phyloP scores from a whole-genome alignment of 805 yeast species.

The Vanderwaltozyma polyspora region DNA sequence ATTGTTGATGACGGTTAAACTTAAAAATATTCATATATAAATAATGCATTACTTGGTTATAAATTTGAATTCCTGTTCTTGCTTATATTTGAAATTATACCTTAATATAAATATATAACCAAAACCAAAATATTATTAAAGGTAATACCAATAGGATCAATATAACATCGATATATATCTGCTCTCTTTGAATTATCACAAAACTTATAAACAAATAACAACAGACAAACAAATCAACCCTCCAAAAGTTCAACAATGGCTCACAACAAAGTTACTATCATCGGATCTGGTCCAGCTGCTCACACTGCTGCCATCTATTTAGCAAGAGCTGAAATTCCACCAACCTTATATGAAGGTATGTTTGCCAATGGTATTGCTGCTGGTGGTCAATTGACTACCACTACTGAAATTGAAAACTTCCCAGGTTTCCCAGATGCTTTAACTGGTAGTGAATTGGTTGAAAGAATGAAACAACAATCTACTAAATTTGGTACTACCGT shows the following conservation, averaged over 20 bases:
- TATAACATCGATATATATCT: too few relatives aligned
- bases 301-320: constrained; percentile 98
- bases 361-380: constrained; percentile 95
- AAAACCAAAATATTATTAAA: too few relatives aligned
- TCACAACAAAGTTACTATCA: constrained; percentile 74
- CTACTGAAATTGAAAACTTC: constrained; percentile 96
- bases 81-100: too few relatives aligned
- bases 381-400: constrained; percentile 97
- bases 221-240: too few relatives aligned
- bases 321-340: constrained; percentile 92
- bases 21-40: too few relatives aligned
- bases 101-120: too few relatives aligned
- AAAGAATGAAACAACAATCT: constrained; percentile 84
- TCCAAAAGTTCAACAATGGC: too few relatives aligned
- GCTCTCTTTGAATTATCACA: not conserved
- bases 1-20: too few relatives aligned
- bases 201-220: not conserved
- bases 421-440: constrained; percentile 97
- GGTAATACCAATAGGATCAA: too few relatives aligned
- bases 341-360: constrained; percentile 90
- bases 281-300: constrained; percentile 98
- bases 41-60: too few relatives aligned
- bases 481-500: constrained; percentile 82
- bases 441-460: constrained; percentile 82
- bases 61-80: too few relatives aligned